Evolutionary conservation across 148 eudicot genomes (phyloP).

Genomic region (Rhododendron ovatum): DNA sequence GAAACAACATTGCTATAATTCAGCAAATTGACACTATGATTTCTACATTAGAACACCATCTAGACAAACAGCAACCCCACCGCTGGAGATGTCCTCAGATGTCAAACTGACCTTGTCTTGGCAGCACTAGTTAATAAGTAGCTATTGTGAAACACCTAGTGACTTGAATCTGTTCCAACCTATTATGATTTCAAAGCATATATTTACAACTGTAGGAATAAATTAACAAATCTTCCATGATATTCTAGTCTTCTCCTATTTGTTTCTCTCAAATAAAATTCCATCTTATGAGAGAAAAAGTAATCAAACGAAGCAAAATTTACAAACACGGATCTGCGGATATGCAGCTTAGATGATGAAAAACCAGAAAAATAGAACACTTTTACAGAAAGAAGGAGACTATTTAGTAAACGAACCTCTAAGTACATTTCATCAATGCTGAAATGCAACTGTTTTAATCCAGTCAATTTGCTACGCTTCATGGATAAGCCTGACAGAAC

Average conservation of each 20-base stretch:
- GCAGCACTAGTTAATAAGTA: neutral
- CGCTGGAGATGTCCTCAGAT: neutral
- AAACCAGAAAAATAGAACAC: neutral
- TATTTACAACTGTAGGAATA: neutral
- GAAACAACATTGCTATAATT: neutral
- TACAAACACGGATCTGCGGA: neutral
- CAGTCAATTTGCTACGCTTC: slow-evolving; percentile 2
- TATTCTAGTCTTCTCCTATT: neutral
- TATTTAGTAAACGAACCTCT: neutral
- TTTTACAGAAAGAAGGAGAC: neutral
- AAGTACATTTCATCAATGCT: neutral
- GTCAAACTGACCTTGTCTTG: neutral
- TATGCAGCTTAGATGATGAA: neutral
- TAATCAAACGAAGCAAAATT: neutral
- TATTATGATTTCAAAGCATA: neutral
- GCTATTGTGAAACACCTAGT: neutral
- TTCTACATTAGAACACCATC: neutral
- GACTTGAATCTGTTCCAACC: neutral
- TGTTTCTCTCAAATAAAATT: neutral
- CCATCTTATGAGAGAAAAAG: neutral
- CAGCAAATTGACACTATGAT: neutral
- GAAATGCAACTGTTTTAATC: neutral
- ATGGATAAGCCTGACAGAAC: slow-evolving; percentile 1
- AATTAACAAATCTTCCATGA: neutral
- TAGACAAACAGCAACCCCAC: neutral